phyloP scores from a whole-genome alignment of 257 asterid species.

The Catharanthus roseus region DNA sequence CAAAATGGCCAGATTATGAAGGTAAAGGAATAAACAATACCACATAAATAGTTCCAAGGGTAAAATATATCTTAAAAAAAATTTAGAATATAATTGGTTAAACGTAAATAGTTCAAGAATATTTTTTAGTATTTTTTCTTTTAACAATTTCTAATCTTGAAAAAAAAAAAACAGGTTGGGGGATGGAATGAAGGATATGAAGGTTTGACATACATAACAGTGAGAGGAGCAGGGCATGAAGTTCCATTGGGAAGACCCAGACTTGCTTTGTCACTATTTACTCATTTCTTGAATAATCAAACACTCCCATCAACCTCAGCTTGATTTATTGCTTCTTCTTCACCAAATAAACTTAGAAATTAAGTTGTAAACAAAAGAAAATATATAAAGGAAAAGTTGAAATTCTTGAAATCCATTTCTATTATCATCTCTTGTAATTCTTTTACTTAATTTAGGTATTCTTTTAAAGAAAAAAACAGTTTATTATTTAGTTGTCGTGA shows the following conservation, averaged over 20 bases:
- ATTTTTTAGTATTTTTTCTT: too few relatives aligned
- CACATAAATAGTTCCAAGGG: too few relatives aligned
- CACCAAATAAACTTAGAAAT: background rate
- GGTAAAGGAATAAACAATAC: too few relatives aligned
- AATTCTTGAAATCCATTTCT: background rate
- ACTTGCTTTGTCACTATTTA: slow-evolving; percentile 45
- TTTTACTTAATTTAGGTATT: background rate
- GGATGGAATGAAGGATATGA: slow-evolving; percentile 62
- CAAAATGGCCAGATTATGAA: too few relatives aligned
- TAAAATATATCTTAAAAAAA: too few relatives aligned
- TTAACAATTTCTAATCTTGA: background rate
- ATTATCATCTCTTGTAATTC: background rate
- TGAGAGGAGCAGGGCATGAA: slow-evolving; percentile 69
- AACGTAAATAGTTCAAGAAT: too few relatives aligned
- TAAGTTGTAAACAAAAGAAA: slow-evolving; percentile 1
- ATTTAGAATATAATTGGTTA: too few relatives aligned
- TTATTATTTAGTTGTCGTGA: background rate
- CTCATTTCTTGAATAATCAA: slow-evolving; percentile 41
- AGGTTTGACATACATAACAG: slow-evolving; percentile 54
- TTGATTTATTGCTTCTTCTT: background rate
- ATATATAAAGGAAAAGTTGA: background rate
- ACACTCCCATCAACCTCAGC: slow-evolving; percentile 23
- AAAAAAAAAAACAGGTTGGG: slow-evolving; percentile 35
- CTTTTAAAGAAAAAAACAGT: background rate
- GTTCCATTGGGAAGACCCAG: slow-evolving; percentile 49